Base-by-base conservation (phyloP, 306 rosid genomes). In the Glycine tomentella region DNA sequence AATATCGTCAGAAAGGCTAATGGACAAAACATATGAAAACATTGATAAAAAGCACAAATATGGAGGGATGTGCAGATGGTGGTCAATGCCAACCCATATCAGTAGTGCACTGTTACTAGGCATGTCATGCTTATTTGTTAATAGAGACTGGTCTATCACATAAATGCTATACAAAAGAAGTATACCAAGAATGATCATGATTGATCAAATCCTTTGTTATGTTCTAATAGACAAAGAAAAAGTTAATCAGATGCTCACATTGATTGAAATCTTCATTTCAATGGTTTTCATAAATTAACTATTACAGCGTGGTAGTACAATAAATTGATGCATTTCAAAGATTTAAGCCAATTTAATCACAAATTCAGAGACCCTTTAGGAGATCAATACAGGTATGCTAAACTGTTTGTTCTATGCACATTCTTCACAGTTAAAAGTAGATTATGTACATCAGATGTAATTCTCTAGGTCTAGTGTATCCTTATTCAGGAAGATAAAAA, bases 1-100 rank as follows among this genome's bases (percentile, higher is more conserved):
- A 44, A 61, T 48, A 81, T 40, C 40, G 57, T 80, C 71, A 85
- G 63, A 81, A 42, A 82, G 77, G 48, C 55, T 16, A 73, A 69
- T 17, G 44, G 53, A n/a, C 49, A 68, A 68, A 69, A 57, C 72
- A 59, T 51, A 4, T 3, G 75, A 69, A 62, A 75, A 88, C 14
- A 48, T 25, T 68, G 40, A 78, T 15, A 51, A 57, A 76, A 64
- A 44, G 40, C 48, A 70, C 31, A 25, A 25, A 25, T 25, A 25
- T 25, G 31, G 31, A n/a, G 53, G 51, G 46, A 48, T 13, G 16
- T 17, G 64, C 31, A 63, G 49, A 13, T n/a, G 46, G 34, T 72
- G 16, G 12, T 16, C 59, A 69, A 69, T 17, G 13, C 50, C 50
- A 76, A 70, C 65, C 42, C 55, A 9, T 34, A 64, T 75, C 36